These are phyloP conservation scores for Dipodascopsis tothii DNA, from an alignment of 805 yeast genomes.

Conservation along the genomic window DNA sequence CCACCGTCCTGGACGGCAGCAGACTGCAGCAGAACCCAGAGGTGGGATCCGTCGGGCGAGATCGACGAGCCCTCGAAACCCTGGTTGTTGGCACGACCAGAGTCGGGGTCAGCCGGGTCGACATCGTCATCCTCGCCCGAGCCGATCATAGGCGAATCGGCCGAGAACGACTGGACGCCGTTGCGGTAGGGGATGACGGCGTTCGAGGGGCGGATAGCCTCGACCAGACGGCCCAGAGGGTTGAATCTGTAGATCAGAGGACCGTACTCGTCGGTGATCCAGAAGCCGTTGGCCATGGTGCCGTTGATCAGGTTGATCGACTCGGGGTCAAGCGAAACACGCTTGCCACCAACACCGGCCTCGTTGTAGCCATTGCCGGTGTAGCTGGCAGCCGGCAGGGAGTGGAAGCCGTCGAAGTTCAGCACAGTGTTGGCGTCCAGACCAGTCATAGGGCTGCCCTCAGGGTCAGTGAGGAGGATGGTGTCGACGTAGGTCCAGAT, in stretches of 20 bases:
- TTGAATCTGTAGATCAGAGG: conserved; percentile 17
- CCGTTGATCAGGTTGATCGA: conserved; percentile 11
- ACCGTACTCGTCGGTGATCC: conserved; percentile 21
- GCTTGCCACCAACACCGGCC: conserved; percentile 8
- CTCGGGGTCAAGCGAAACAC: conserved; percentile 18
- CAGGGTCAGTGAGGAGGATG: conserved; percentile 16
- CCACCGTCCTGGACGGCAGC: conserved; percentile 21
- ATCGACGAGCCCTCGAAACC: conserved; percentile 16
- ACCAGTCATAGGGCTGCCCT: conserved; percentile 18
- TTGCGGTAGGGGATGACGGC: conserved; percentile 17
- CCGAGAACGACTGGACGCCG: conserved; percentile 13
- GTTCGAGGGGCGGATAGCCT: conserved; percentile 18
- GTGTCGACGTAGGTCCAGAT: conserved; percentile 16
- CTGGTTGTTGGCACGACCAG: conserved; percentile 19
- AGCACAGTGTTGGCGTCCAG: conserved; percentile 14
- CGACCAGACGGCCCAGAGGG: conserved; percentile 11
- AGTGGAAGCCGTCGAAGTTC: conserved; percentile 11
- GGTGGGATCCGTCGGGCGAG: conserved; percentile 17
- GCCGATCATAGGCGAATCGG: conserved; percentile 13
- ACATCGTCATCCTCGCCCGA: conserved; percentile 9
- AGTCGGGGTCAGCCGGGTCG: conserved; percentile 15
- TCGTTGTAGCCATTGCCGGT: conserved; percentile 11
- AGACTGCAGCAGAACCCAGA: conserved; percentile 14
- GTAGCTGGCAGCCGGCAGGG: conserved; percentile 14
- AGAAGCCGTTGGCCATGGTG: conserved; percentile 15